phyloP scores from a whole-genome alignment of 345 rosid genomes.

The Aegle marmelos region DNA sequence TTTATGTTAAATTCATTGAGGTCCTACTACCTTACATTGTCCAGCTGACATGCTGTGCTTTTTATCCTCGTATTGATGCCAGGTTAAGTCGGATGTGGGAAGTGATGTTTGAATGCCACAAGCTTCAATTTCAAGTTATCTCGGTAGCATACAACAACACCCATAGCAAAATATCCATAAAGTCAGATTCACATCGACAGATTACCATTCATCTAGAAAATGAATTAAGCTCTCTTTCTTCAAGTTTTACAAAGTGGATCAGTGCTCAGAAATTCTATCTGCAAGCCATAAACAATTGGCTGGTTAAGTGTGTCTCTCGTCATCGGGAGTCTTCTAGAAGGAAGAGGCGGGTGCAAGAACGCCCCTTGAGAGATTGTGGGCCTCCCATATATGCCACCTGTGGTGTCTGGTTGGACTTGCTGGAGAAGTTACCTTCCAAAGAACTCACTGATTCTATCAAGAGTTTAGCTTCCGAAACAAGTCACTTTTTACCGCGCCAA shows the following conservation, averaged over 20 bases:
- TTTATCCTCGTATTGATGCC: slow-evolving; percentile 15
- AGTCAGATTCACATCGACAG: slow-evolving; percentile 65
- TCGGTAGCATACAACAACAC: slow-evolving; percentile 43
- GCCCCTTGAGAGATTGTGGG: slow-evolving; percentile 37
- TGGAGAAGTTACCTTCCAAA: slow-evolving; percentile 44
- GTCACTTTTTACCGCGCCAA: slow-evolving; percentile 64
- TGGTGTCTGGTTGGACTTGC: slow-evolving; percentile 65
- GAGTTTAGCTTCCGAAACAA: slow-evolving; percentile 55
- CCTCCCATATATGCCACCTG: slow-evolving; percentile 82
- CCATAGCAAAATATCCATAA: slow-evolving; percentile 43
- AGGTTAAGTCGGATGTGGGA: slow-evolving; percentile 98
- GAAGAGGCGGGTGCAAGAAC: slow-evolving; percentile 28
- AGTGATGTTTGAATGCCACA: slow-evolving; percentile 87
- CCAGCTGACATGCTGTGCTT: slow-evolving; percentile 1
- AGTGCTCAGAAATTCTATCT: slow-evolving; percentile 68
- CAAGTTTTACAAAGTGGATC: slow-evolving; percentile 79
- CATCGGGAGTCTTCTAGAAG: slow-evolving; percentile 31
- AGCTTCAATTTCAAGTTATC: slow-evolving; percentile 61
- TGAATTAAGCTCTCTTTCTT: slow-evolving; percentile 53
- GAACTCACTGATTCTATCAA: slow-evolving; percentile 65
- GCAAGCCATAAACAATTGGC: slow-evolving; percentile 67
- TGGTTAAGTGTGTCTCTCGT: slow-evolving; percentile 55
- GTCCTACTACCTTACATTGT: too few species aligned
- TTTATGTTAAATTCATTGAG: too few species aligned
- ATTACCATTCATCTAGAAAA: slow-evolving; percentile 61